Base-by-base conservation (phyloP, 73 alveolate genomes). In the Breviolum minutum region DNA sequence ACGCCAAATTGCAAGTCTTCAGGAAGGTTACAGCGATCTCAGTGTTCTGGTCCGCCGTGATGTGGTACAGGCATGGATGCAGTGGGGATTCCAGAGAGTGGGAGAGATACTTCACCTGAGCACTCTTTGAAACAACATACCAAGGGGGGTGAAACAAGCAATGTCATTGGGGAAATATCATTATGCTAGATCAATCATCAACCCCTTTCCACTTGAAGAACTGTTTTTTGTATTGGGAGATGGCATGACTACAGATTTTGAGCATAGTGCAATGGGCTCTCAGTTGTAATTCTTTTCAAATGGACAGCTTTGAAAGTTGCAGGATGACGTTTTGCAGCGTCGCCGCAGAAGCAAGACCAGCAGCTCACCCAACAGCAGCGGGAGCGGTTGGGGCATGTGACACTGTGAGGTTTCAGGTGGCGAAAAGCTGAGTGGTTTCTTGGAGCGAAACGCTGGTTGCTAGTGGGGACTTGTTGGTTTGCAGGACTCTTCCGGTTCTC, bases 1-100 rank as follows among this genome's bases (percentile, higher is more conserved):
- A 14, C 77, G 77, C 54, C 54, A 40, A 40, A 40, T 0, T 5
- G 32, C 81, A 12, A 17, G 40, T 27, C 60, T 7, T 24, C 82
- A 89, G 96, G 96, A 66, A 86, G 96, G 96, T 27, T 89, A 89
- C 61, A 89, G 96, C 86, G 96, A 89, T 29, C 86, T 89, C 86
- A 89, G 96, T n/a, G 96, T 89, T 14, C 87, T 89, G 62, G 96
- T 89, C 29, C 83, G 85, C 71, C 83, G 96, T 24, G 96, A 89
- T 24, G 96, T 89, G 86, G 87, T 89, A 32, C 94, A 86, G 94
- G 94, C 89, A 1, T 7, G 63, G 13, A 5, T 8, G 10, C 40
- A 71, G 1, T 73, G 7, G 22, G 30, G 83, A 17, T 73, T 17
- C 22, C 63, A 24, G 11, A 16, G n/a, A 17, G 81, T 17, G 16